A percentile compares a stretch with the other conserved stretches of the same genome.
phyloP scores from a whole-genome alignment of 129 eudicot genomes.

The Tagetes patula region DNA sequence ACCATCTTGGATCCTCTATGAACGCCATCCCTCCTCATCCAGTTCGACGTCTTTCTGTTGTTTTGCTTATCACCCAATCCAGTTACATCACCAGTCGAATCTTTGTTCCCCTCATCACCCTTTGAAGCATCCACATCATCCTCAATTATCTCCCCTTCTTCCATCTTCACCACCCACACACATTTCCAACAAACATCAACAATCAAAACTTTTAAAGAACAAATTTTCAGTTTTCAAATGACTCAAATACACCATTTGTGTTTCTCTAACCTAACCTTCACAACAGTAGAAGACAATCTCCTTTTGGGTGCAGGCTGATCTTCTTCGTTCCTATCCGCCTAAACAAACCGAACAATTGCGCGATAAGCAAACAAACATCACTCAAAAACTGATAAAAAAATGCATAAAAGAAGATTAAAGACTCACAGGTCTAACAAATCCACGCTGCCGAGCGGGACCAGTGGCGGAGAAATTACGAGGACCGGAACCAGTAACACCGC shows the following conservation, averaged over 20 bases:
- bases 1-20: slow-evolving; percentile 59
- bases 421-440: slow-evolving; percentile 77
- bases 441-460: slow-evolving; percentile 75
- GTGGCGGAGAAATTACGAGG: slow-evolving; percentile 57
- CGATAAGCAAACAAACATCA: slow-evolving; percentile 8
- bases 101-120: slow-evolving; percentile 41
- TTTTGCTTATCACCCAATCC: slow-evolving; percentile 39
- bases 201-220: background rate
- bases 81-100: slow-evolving; percentile 31
- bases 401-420: background rate
- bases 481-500: slow-evolving; percentile 61
- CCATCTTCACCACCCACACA: slow-evolving; percentile 44
- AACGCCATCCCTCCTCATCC: slow-evolving; percentile 71
- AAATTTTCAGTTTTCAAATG: background rate
- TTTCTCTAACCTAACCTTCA: slow-evolving; percentile 74
- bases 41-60: slow-evolving; percentile 38
- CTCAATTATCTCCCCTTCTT: slow-evolving; percentile 78
- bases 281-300: slow-evolving; percentile 88
- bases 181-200: background rate
- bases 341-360: slow-evolving; percentile 9
- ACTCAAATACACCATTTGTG: background rate
- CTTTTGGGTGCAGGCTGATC: slow-evolving; percentile 87
- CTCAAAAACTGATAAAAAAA: background rate
- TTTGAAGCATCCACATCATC: slow-evolving; percentile 41
- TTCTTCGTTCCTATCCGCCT: slow-evolving; percentile 84